Evolutionary conservation across 2,329 filamentous ascomycete genomes (phyloP), one percentile per base, ranked within the genome.

Genomic region (Venturia asperata): DNA sequence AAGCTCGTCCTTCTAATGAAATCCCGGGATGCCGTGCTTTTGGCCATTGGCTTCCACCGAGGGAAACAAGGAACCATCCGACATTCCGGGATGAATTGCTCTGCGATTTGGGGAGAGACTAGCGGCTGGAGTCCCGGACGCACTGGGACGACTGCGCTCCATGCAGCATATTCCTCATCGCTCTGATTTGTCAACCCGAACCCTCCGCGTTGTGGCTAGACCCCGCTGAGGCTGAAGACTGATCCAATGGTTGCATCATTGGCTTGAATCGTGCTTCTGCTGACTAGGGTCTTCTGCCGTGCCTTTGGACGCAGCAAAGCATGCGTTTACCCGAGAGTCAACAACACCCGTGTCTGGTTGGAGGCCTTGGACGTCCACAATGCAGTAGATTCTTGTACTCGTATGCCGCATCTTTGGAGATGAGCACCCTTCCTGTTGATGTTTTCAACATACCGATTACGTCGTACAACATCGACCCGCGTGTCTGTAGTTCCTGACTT

Each of bases 41-140:
- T 58, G 52, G 52, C 52, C 17, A 58, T 58, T 58, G 52, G 52
- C 52, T 58, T 58, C 52, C 52, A 58, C 52, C 13, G 52, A 37
- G 52, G 37, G 52, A 58, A 58, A 58, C 52, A 58, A 58, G 52
- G 52, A 27, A 58, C 27, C 19, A 58, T 37, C 52, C 52, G 30
- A 34, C 17, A 58, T 58, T n/a, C n/a, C 37, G 37, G 37, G 30
- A 58, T 58, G 52, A 56, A 34, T 4, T 34, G 49, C 24, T 17
- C 24, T 55, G 49, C 11, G 15, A 4, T 55, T 34, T 55, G 49
- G 49, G 43, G 24, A 37, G 37, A 15, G 52, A 37, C 7, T 27
- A 37, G 30, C 52, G 52, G 52, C 19, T n/a, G 52, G 1, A 56
- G 19, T 56, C 30, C 52, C 52, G 52, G 17, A 37, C 52, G 52